A percentile compares a stretch with the other conserved stretches of the same genome.
phyloP scores from a whole-genome alignment of 139 green algal species.

The Asterochloris sp. region DNA sequence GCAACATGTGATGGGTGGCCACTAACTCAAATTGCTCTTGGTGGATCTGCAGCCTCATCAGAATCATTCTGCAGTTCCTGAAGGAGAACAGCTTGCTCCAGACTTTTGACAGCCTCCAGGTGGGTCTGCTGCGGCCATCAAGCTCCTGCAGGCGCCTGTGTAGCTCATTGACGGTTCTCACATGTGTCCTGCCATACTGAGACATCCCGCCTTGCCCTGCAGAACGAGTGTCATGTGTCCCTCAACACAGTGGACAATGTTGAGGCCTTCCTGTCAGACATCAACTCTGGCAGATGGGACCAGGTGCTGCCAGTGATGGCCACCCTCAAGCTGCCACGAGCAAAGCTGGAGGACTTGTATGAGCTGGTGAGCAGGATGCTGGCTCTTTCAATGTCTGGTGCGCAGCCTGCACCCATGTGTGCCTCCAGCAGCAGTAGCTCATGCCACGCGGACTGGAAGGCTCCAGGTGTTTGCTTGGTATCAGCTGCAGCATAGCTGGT shows the following conservation, averaged over 20 bases:
- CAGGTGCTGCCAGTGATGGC: slow-evolving; percentile 79
- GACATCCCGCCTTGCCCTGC: slow-evolving; percentile 5
- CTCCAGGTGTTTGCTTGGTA: background rate
- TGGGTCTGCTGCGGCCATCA: slow-evolving; percentile 11
- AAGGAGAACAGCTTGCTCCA: slow-evolving; percentile 90
- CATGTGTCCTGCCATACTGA: background rate
- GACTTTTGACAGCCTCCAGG: slow-evolving; percentile 87
- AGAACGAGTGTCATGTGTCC: slow-evolving; percentile 92
- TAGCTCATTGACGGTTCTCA: background rate
- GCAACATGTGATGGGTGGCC: background rate
- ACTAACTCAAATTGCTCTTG: background rate
- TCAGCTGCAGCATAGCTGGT: too few species aligned
- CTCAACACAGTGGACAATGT: slow-evolving; percentile 94
- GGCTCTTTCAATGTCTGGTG: background rate
- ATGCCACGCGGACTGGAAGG: background rate
- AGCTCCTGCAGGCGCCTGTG: background rate
- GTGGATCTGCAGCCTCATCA: slow-evolving; percentile 82
- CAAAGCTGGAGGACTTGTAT: slow-evolving; percentile 91
- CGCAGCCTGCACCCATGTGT: background rate
- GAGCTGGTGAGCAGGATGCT: slow-evolving; percentile 65
- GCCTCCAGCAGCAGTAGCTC: background rate
- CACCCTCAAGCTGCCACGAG: slow-evolving; percentile 80
- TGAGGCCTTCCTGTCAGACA: slow-evolving; percentile 87
- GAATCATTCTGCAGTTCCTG: slow-evolving; percentile 97
- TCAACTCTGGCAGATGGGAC: slow-evolving; percentile 89